phyloP scores from a whole-genome alignment of 257 asterid genomes.

The Solanum arcanum region DNA sequence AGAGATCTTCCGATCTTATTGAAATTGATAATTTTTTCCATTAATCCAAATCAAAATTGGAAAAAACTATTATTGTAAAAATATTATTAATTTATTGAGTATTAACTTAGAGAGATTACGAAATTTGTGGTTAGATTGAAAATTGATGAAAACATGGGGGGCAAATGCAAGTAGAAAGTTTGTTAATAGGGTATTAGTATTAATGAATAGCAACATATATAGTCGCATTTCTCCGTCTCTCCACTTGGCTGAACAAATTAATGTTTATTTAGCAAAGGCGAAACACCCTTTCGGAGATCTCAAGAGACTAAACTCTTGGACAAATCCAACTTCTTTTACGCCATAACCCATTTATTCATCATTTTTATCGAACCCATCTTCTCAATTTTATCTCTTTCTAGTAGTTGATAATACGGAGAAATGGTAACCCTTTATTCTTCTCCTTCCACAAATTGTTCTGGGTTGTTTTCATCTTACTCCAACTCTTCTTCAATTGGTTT shows the following conservation, averaged over 20 bases:
- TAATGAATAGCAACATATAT: not conserved
- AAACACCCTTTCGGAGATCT: conserved; percentile 77
- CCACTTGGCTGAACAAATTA: not conserved
- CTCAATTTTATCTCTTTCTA: not conserved
- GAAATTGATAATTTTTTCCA: too few species aligned
- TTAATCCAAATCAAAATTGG: too few species aligned
- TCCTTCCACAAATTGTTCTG: conserved; percentile 29
- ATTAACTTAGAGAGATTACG: too few species aligned
- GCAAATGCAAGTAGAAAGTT: not conserved
- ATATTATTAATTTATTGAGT: too few species aligned
- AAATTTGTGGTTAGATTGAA: not conserved
- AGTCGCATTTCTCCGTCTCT: not conserved
- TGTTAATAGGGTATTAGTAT: not conserved
- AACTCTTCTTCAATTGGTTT: conserved; percentile 22
- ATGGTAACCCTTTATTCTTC: conserved; percentile 56
- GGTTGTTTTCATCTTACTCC: conserved; percentile 15
- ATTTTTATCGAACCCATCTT: not conserved
- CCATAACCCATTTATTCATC: not conserved
- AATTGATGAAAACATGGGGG: not conserved
- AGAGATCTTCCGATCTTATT: too few species aligned
- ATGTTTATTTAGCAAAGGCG: not conserved
- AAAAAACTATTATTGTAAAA: too few species aligned
- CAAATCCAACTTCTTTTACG: conserved; percentile 12
- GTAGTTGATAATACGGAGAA: not conserved
- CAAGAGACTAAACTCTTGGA: conserved; percentile 43